Conservation (phyloP, 2,329 filamentous ascomycete species). For the Zymoseptoria passerinii region DNA sequence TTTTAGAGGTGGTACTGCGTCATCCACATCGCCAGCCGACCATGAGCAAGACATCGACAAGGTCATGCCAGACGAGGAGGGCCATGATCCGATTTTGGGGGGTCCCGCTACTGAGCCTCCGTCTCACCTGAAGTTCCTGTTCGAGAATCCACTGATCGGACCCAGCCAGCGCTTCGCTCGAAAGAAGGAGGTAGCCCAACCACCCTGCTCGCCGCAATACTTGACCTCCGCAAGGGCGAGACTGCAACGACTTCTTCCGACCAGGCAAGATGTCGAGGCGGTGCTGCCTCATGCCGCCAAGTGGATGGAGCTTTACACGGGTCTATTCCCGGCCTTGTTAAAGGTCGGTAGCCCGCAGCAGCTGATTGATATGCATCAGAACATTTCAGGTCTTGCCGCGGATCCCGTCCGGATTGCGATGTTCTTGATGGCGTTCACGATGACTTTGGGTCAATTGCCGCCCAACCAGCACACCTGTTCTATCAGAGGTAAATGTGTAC, state of each 20-base stretch:
- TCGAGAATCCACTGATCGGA: conserved; percentile 26
- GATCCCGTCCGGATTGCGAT: conserved; percentile 23
- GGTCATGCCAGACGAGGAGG: not conserved
- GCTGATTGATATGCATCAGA: conserved; percentile 24
- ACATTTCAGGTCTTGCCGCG: conserved; percentile 15
- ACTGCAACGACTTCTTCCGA: conserved; percentile 20
- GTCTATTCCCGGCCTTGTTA: conserved; percentile 19
- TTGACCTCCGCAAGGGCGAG: conserved; percentile 15
- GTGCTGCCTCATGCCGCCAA: conserved; percentile 17
- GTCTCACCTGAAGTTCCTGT: conserved; percentile 25
- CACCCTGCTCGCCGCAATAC: conserved; percentile 10
- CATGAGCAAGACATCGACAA: conserved; percentile 1
- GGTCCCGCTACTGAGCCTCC: conserved; percentile 19
- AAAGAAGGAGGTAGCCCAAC: not conserved
- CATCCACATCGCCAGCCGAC: not conserved
- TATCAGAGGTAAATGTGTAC: conserved; percentile 2
- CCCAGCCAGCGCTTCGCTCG: conserved; percentile 5
- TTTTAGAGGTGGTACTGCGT: not conserved
- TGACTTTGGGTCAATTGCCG: conserved; percentile 25
- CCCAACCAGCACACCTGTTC: conserved; percentile 1
- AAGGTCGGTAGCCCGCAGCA: conserved; percentile 13
- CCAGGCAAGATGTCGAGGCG: conserved; percentile 18
- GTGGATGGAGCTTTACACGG: conserved; percentile 24
- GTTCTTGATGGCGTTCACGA: conserved; percentile 24
- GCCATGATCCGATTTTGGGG: conserved; percentile 1